phyloP scores from a whole-genome alignment of 2,329 filamentous ascomycete genomes.

The Penicillium sp. region DNA sequence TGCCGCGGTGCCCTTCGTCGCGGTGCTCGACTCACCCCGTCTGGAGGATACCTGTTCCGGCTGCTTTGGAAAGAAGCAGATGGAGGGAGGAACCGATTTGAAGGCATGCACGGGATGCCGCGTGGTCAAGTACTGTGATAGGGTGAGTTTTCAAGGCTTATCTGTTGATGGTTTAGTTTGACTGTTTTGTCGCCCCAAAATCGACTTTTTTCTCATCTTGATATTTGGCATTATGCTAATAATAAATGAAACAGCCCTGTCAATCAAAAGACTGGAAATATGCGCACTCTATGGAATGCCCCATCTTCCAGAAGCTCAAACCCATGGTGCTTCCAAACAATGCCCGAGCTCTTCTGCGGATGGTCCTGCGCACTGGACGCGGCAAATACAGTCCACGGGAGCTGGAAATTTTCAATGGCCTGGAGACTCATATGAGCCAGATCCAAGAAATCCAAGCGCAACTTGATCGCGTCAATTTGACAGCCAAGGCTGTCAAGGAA shows the following conservation, averaged over 20 bases:
- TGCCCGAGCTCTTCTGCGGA: slow-evolving; percentile 55
- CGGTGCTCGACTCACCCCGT: slow-evolving; percentile 53
- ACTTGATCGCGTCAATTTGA: slow-evolving; percentile 52
- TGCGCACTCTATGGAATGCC: slow-evolving; percentile 60
- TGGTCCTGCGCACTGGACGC: slow-evolving; percentile 46
- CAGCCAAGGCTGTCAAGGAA: slow-evolving; percentile 54
- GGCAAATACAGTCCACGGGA: slow-evolving; percentile 39
- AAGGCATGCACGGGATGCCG: slow-evolving; percentile 59
- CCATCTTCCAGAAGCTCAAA: slow-evolving; percentile 47
- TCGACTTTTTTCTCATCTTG: not conserved
- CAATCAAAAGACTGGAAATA: slow-evolving; percentile 60
- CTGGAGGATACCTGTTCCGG: slow-evolving; percentile 57
- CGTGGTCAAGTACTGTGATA: slow-evolving; percentile 59
- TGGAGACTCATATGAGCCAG: slow-evolving; percentile 52
- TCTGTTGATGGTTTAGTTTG: not conserved
- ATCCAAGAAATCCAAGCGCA: slow-evolving; percentile 44
- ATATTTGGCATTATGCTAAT: not conserved
- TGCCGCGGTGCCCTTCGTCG: slow-evolving; percentile 53
- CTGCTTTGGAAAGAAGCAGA: slow-evolving; percentile 49
- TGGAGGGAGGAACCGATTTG: slow-evolving; percentile 34
- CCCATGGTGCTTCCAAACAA: slow-evolving; percentile 54
- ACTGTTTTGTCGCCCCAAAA: not conserved
- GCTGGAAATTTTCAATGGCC: slow-evolving; percentile 43
- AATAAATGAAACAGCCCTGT: slow-evolving; percentile 47
- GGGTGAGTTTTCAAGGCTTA: slow-evolving; percentile 41